These are phyloP conservation scores for Magnusiomyces fungicola DNA, from an alignment of 1,139 yeast species.

Conservation along the genomic window DNA sequence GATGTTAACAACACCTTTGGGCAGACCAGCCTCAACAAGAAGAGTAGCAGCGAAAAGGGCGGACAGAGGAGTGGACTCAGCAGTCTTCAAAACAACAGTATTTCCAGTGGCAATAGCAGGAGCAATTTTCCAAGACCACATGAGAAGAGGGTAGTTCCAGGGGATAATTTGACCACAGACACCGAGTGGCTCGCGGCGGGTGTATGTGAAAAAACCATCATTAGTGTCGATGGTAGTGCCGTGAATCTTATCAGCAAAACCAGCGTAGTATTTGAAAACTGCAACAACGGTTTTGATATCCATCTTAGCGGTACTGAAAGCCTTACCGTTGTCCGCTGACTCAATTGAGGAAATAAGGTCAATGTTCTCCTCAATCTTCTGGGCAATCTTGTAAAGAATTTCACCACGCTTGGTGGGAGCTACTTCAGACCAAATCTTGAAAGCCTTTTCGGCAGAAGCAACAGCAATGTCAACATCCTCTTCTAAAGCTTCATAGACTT, in stretches of 20 bases:
- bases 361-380: conserved; percentile 50
- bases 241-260: conserved; percentile 70
- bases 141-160: conserved; percentile 70
- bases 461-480: conserved; percentile 57
- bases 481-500: conserved; percentile 47
- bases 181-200: conserved; percentile 61
- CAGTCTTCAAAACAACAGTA: conserved; percentile 71
- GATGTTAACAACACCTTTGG: conserved; percentile 71
- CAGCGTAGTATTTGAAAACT: conserved; percentile 66
- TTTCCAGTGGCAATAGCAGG: conserved; percentile 82
- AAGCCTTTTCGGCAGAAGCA: conserved; percentile 49
- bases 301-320: conserved; percentile 46
- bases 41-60: conserved; percentile 59
- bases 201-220: conserved; percentile 51
- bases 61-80: conserved; percentile 56
- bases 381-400: conserved; percentile 57
- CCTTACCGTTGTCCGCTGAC: conserved; percentile 78
- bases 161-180: conserved; percentile 81
- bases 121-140: conserved; percentile 81
- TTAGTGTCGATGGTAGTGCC: conserved; percentile 66
- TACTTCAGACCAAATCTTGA: conserved; percentile 40
- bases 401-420: conserved; percentile 51
- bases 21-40: conserved; percentile 64
- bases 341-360: conserved; percentile 64
- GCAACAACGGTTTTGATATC: conserved; percentile 53